Conservation (phyloP, 495 filamentous ascomycete genomes). For the Xylaria grammica region DNA sequence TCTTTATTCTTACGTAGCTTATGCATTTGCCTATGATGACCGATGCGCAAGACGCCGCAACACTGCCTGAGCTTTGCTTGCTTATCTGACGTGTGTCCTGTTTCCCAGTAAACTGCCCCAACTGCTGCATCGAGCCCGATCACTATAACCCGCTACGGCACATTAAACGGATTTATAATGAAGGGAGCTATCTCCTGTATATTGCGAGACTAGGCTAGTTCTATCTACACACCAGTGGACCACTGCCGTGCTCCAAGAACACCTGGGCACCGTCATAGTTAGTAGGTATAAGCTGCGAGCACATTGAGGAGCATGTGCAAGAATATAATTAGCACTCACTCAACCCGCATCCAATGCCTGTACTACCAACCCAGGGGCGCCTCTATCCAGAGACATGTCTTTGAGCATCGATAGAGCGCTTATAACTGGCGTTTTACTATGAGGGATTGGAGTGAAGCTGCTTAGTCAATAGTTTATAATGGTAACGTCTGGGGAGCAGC, state of each 20-base stretch:
- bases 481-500: no score
- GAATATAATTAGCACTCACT: background rate
- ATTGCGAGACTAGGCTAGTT: background rate
- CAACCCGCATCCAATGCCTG: background rate
- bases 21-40: background rate
- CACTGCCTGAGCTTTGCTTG: constrained; percentile 1
- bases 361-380: background rate
- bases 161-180: background rate
- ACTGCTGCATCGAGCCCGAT: background rate
- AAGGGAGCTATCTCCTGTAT: background rate
- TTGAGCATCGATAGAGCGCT: no score
- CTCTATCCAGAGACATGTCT: background rate
- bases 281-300: background rate
- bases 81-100: background rate
- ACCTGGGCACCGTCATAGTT: background rate
- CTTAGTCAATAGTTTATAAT: background rate
- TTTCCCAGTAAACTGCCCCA: background rate
- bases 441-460: background rate
- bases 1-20: background rate
- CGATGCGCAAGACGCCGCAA: background rate
- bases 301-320: background rate
- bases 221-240: background rate
- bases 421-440: no score
- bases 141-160: background rate
- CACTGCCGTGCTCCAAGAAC: background rate